phyloP scores from a whole-genome alignment of 2,329 filamentous ascomycete genomes.

The Karstenula rhodostoma region DNA sequence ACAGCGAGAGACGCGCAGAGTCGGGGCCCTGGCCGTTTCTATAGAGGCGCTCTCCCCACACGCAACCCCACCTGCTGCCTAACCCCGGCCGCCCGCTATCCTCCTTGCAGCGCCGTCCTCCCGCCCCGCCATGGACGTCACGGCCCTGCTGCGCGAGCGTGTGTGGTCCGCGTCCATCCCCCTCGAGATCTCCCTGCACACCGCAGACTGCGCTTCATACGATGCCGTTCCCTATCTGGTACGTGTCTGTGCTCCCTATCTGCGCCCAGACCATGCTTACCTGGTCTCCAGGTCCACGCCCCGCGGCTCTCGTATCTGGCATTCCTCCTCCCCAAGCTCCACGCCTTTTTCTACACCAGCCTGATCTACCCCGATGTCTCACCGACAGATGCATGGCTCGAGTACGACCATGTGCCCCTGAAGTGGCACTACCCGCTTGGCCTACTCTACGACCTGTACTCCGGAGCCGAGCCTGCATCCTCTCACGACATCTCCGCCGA shows the following conservation, averaged over 20 bases:
- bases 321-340: conserved; percentile 68
- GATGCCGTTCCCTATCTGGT: conserved; percentile 69
- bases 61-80: conserved; percentile 2
- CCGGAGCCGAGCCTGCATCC: conserved; percentile 60
- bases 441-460: conserved; percentile 74
- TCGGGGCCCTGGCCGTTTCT: conserved; percentile 25
- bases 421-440: conserved; percentile 78
- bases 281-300: conserved; percentile 60
- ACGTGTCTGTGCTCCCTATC: conserved; percentile 24
- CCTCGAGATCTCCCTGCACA: conserved; percentile 66
- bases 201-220: conserved; percentile 67
- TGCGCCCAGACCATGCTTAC: conserved; percentile 11
- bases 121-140: conserved; percentile 37
- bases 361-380: conserved; percentile 66
- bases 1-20: conserved; percentile 1
- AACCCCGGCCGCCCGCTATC: conserved; percentile 14
- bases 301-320: conserved; percentile 74
- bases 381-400: conserved; percentile 67
- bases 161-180: conserved; percentile 69
- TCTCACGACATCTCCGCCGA: conserved; percentile 1
- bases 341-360: conserved; percentile 66
- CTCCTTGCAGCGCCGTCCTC: conserved; percentile 9
- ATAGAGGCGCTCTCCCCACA: conserved; percentile 27
- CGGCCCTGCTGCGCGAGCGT: conserved; percentile 54
- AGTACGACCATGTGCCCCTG: conserved; percentile 71